Base-by-base conservation (phyloP, 2,329 filamentous ascomycete species). In the Nigrograna mackinnonii region DNA sequence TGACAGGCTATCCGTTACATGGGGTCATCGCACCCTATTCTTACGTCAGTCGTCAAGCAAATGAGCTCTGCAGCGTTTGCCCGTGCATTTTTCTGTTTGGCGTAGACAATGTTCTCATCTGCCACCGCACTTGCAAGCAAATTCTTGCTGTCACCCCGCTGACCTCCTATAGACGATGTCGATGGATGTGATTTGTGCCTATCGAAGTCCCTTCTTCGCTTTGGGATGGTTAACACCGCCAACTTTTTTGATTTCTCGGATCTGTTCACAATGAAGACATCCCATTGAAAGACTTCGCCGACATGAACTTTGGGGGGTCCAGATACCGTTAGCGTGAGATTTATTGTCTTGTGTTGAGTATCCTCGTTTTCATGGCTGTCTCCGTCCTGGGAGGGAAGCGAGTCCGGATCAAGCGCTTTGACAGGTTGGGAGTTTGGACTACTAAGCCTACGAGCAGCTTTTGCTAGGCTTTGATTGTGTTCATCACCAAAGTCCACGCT, bases 201-300 rank as follows among this genome's bases (percentile, higher is more conserved):
- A 11, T 68, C 57, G 9, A 46, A 37, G 7, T 75, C 73, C 20
- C 79, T 79, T 19, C 82, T 79, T 6, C 86, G 79, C 56, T 80
- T 84, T 3, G 86, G 84, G 3, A 90, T 74, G 4, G 82, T 82
- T 19, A 87, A 68, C 16, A 92, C 75, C 19, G 86, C 86, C 26
- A 94, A 76, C 58, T 89, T 88, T 37, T 87, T 81, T 3, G 79
- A 69, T 36, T 69, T 77, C 30, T 73, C 71, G 35, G 80, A 82
- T 36, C 85, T 82, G 65, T 92, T 94, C 50, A 89, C 85, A 26
- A 91, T 83, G 58, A 89, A 87, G 13, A 91, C 78, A 22, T 79
- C 79, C 84, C 89, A 89, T 30, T 75, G 73, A 63, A 94, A 91
- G 37, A 83, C 74, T 34, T 87, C 77, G 26, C 86, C 86, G 0